Conservation (phyloP, 2,329 filamentous ascomycete species). For the Sclerotinia minor region DNA sequence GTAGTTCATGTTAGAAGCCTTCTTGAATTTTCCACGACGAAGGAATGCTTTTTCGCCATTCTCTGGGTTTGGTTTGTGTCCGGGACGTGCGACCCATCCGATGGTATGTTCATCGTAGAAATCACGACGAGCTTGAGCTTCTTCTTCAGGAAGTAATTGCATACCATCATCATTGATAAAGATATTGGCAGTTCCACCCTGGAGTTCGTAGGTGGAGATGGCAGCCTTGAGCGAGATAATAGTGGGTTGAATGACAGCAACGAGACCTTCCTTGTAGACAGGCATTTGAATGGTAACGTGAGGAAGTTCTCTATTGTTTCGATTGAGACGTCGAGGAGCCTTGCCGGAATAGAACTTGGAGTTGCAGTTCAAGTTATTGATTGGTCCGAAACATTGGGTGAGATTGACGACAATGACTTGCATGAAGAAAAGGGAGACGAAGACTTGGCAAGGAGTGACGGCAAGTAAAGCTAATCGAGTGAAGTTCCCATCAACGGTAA, state of each 20-base stretch:
- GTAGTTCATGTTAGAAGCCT: conserved; percentile 55
- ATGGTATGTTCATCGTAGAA: conserved; percentile 70
- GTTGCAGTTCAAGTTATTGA: conserved; percentile 48
- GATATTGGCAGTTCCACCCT: conserved; percentile 74
- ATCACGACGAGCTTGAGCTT: conserved; percentile 62
- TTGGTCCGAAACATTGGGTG: conserved; percentile 53
- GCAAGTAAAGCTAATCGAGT: conserved; percentile 52
- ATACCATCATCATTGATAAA: conserved; percentile 76
- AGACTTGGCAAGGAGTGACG: conserved; percentile 54
- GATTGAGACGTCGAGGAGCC: conserved; percentile 45
- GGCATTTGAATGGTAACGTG: conserved; percentile 84
- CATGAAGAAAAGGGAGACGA: conserved; percentile 55
- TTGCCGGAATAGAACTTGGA: conserved; percentile 44
- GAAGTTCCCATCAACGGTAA: conserved; percentile 54
- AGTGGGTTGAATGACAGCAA: conserved; percentile 72
- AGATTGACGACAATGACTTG: conserved; percentile 52
- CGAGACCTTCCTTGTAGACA: conserved; percentile 82
- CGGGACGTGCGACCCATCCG: conserved; percentile 60
- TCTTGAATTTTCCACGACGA: conserved; percentile 55
- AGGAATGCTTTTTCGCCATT: conserved; percentile 45
- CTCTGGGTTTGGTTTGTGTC: conserved; percentile 20
- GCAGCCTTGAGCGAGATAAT: conserved; percentile 76
- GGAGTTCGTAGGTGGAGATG: conserved; percentile 74
- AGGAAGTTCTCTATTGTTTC: conserved; percentile 52
- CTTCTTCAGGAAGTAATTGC: conserved; percentile 64